Evolutionary conservation across 106 monocot species (phyloP).

Genomic region (Hemerocallis citrina): DNA sequence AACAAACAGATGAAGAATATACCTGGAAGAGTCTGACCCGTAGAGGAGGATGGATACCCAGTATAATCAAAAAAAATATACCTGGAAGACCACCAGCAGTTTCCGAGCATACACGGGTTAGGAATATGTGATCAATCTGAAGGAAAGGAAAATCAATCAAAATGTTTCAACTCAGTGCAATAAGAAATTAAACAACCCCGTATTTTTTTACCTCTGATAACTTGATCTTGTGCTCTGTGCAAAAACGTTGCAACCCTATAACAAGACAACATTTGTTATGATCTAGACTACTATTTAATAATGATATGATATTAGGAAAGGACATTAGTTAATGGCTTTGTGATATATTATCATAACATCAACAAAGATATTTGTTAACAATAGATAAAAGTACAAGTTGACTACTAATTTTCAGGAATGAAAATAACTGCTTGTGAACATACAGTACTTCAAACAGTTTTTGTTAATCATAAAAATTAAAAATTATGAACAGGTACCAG

Average conservation of each 20-base stretch:
- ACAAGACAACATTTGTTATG: background rate
- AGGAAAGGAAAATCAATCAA: conserved; percentile 1
- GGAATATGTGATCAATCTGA: conserved; percentile 93
- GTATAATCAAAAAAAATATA: conserved; percentile 19
- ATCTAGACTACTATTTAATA: background rate
- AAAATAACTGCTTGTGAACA: too few relatives aligned
- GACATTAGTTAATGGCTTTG: background rate
- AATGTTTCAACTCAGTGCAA: too few relatives aligned
- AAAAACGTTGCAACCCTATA: conserved; percentile 92
- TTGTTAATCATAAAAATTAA: too few relatives aligned
- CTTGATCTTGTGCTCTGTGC: conserved; percentile 98
- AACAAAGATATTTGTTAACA: background rate
- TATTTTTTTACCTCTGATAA: conserved; percentile 84
- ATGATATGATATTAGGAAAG: background rate
- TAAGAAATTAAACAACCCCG: background rate
- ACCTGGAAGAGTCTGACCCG: conserved; percentile 78
- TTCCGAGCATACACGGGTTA: conserved; percentile 96
- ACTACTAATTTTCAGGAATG: too few relatives aligned
- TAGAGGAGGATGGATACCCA: too few relatives aligned
- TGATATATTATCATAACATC: background rate
- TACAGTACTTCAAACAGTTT: too few relatives aligned
- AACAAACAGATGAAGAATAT: too few relatives aligned
- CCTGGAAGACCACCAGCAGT: conserved; percentile 99
- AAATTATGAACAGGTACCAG: too few relatives aligned
- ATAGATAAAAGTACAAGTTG: too few relatives aligned